Conservation (phyloP, 2,329 filamentous ascomycete species). For the Fusarium succisae region DNA sequence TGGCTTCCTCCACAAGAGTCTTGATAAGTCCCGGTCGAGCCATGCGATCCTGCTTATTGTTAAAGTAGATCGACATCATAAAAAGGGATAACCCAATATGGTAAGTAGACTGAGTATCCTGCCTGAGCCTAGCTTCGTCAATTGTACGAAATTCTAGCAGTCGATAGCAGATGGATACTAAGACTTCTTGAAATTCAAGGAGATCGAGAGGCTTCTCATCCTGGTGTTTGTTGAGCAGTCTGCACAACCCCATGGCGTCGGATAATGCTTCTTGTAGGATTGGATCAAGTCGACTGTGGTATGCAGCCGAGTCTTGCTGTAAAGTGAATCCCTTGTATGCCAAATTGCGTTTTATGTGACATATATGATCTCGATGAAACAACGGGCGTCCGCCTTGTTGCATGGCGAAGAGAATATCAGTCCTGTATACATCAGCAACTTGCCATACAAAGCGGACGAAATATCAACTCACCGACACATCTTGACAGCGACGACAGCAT, state of each 20-base stretch:
- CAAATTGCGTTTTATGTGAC: rapidly evolving
- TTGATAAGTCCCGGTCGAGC: neutral
- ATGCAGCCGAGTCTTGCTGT: rapidly evolving
- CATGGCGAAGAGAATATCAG: slow-evolving; percentile 5
- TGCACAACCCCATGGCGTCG: neutral
- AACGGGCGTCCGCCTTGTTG: neutral
- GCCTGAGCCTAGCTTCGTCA: rapidly evolving
- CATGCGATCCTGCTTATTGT: neutral
- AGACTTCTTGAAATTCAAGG: neutral
- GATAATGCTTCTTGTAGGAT: neutral
- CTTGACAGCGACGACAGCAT: neutral
- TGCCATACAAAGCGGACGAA: neutral
- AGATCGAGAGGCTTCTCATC: neutral
- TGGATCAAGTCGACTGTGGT: rapidly evolving
- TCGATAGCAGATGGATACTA: neutral
- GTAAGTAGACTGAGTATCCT: neutral
- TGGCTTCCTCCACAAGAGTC: neutral
- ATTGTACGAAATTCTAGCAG: neutral
- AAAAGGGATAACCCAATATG: neutral
- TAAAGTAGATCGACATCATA: neutral
- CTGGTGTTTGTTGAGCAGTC: neutral
- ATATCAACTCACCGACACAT: neutral
- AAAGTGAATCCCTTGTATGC: neutral
- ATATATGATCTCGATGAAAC: neutral
- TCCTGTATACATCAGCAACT: neutral